phyloP scores from a whole-genome alignment of 2,329 filamentous ascomycete genomes.

The Geosmithia putterillii region DNA sequence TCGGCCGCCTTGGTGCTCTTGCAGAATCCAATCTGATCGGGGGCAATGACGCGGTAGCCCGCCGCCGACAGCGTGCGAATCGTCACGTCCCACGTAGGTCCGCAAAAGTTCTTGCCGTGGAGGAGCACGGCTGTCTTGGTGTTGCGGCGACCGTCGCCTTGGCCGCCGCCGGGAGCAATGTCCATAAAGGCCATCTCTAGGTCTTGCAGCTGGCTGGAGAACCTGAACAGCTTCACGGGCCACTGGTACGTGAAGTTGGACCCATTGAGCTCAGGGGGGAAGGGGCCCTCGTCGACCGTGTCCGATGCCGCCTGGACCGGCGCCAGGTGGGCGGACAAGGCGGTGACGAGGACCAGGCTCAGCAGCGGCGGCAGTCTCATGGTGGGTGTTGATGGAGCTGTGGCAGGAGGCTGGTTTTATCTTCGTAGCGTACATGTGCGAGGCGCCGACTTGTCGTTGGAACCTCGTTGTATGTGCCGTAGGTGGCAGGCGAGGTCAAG shows the following conservation, averaged over 20 bases:
- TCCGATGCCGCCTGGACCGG: constrained; percentile 14
- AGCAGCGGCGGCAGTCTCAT: too few species aligned
- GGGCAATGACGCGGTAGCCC: constrained; percentile 39
- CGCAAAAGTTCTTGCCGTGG: constrained; percentile 46
- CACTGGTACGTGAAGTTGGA: constrained; percentile 41
- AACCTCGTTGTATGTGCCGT: too few species aligned
- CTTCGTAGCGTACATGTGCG: too few species aligned
- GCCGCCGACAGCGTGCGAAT: constrained; percentile 23
- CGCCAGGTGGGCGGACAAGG: too few species aligned
- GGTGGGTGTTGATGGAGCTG: too few species aligned
- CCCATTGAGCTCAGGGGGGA: constrained; percentile 29
- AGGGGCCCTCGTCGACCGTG: constrained; percentile 20
- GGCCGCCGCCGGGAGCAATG: constrained; percentile 19
- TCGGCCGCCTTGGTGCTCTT: constrained; percentile 37
- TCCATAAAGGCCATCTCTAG: constrained; percentile 47
- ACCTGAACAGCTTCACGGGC: constrained; percentile 33
- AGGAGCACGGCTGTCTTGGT: constrained; percentile 33
- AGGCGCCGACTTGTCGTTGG: too few species aligned
- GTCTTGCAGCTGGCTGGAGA: constrained; percentile 32
- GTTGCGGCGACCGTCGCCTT: constrained; percentile 13
- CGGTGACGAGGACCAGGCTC: too few species aligned
- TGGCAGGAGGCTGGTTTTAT: too few species aligned
- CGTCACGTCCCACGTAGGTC: constrained; percentile 36
- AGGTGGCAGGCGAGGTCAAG: too few species aligned
- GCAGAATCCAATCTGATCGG: constrained; percentile 45